A percentile compares a stretch with the other conserved stretches of the same genome.
Conservation (phyloP, 2,329 filamentous ascomycete species). For the Chaetothyriales sp. region DNA sequence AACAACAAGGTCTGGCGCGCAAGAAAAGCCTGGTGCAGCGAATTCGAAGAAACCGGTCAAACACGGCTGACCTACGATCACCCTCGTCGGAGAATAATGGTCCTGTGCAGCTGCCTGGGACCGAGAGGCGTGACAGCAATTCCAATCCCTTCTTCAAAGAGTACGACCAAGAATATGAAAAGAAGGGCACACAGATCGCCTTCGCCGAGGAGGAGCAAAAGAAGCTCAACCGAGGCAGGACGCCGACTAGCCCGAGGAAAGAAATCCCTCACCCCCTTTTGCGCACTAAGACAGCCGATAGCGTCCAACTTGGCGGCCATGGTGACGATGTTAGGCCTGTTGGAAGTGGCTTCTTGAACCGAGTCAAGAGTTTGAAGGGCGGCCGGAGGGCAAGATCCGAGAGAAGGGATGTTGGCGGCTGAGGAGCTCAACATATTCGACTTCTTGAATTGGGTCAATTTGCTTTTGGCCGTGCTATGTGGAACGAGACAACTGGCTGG, state of each 20-base stretch:
- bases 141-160: conserved; percentile 75
- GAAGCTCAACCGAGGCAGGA: conserved; percentile 26
- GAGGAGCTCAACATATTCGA: not conserved
- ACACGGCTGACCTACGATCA: not conserved
- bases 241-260: conserved; percentile 48
- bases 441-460: not conserved
- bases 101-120: conserved; percentile 14
- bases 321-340: conserved; percentile 31
- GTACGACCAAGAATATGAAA: conserved; percentile 54
- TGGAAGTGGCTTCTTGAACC: conserved; percentile 54
- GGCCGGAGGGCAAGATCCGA: conserved; percentile 35
- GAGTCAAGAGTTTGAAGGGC: conserved; percentile 72
- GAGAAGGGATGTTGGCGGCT: not conserved
- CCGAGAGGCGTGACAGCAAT: conserved; percentile 31
- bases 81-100: not conserved
- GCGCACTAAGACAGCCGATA: conserved; percentile 51
- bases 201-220: conserved; percentile 33
- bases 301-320: conserved; percentile 25
- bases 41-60: conserved; percentile 61
- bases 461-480: not conserved
- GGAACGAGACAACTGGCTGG: not conserved
- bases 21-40: conserved; percentile 94
- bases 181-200: conserved; percentile 47
- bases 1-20: conserved; percentile 52
- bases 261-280: conserved; percentile 38